Evolutionary conservation across 768 basidiomycete species (phyloP), one percentile per base, ranked within the genome.

Genomic region (Boletus speciosus): DNA sequence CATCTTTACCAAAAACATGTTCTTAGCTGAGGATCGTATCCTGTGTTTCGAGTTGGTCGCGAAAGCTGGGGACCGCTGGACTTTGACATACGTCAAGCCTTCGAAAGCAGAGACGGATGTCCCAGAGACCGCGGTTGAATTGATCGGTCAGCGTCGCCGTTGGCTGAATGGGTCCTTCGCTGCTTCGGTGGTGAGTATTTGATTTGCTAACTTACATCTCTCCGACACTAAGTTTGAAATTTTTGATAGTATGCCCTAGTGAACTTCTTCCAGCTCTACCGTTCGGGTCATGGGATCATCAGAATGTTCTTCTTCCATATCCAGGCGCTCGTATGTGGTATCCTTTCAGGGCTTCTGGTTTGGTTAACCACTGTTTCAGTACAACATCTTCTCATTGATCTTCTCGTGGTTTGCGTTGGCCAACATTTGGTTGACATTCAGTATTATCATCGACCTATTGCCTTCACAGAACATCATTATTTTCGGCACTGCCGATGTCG

Each of bases 151-250:
- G 70, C 88, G 95, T 69, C 85, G 95, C 58, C 88, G 95, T 59
- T 98, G 95, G 96, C 69, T 98, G 63, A 98, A 98, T 66, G 95
- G 96, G 47, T 95, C 93, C 9, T 96, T 97, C 61, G 92, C 93
- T 41, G 93, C 93, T 12, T 91, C 90, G 1, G 85, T 93, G 39
- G 90, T 90, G 68, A 69, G 86, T 80, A 27, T 58, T 7, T 12
- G 29, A 12, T 38, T 51, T 27, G 5, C 31, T 7, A 36, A 44
- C 16, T 25, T 8, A 14, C n/a, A 35, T 46, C 23, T 1, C 27
- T 48, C 9, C 25, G 23, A 35, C 29, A 23, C 19, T 44, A 51
- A 11, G 10, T 42, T 21, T 47, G 25, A 51, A 51, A n/a, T 37
- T 51, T 56, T 59, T 5, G 53, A 40, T 62, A 93, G 86, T 96